Conservation (phyloP, 352 stramenopile species). For the Phytophthora tentaculata region DNA sequence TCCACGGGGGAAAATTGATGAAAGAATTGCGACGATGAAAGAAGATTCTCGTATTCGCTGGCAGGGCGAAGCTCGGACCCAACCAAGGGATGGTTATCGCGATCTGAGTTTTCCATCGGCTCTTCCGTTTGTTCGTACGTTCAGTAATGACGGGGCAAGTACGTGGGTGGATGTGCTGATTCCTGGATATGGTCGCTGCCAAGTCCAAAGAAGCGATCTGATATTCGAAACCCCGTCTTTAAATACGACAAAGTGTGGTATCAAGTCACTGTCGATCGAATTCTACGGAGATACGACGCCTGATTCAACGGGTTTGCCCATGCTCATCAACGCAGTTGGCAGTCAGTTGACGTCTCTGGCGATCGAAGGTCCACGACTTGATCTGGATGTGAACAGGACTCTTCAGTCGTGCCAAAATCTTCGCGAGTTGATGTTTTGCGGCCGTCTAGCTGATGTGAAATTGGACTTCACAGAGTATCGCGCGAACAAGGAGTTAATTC, state of each 20-base stretch:
- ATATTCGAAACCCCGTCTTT: too few species aligned
- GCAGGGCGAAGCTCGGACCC: not conserved
- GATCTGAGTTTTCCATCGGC: not conserved
- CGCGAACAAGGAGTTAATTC: not conserved
- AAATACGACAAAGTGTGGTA: not conserved
- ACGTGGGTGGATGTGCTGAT: not conserved
- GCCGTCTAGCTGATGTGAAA: not conserved
- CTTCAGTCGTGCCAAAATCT: not conserved
- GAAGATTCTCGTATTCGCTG: not conserved
- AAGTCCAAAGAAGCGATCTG: not conserved
- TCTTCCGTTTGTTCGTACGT: not conserved
- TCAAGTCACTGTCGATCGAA: not conserved
- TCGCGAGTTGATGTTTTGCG: not conserved
- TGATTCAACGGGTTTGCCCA: not conserved
- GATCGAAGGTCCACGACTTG: not conserved
- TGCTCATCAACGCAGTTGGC: not conserved
- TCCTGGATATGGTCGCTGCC: not conserved
- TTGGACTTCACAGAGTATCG: not conserved
- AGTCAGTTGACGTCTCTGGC: not conserved
- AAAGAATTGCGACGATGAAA: not conserved
- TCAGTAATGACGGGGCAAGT: not conserved
- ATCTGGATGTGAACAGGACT: not conserved
- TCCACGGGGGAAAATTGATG: not conserved
- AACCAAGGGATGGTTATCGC: not conserved
- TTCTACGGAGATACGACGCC: not conserved